phyloP scores from a whole-genome alignment of 768 basidiomycete genomes.

The Pisolithus tinctorius region DNA sequence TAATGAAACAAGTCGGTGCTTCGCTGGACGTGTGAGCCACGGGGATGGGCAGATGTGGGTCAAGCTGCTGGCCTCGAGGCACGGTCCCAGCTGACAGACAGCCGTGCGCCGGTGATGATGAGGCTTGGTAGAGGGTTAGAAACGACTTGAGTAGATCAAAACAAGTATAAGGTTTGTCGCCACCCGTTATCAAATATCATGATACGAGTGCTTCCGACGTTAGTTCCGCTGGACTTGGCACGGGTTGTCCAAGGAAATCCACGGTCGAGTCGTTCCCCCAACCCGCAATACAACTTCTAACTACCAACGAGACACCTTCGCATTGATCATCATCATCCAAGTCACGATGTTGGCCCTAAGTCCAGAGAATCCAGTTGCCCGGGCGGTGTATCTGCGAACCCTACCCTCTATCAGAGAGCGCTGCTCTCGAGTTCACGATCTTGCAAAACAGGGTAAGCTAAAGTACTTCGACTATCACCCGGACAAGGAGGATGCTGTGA shows the following conservation, averaged over 20 bases:
- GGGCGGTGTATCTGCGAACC: conserved; percentile 68
- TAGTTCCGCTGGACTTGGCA: no score
- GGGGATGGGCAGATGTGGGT: neutral
- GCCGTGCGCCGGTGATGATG: neutral
- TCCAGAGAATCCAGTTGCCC: conserved; percentile 9
- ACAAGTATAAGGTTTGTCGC: no score
- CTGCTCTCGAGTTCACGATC: conserved; percentile 69
- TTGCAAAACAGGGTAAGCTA: conserved; percentile 68
- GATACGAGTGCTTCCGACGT: no score
- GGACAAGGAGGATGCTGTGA: conserved; percentile 62
- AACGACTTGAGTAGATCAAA: neutral
- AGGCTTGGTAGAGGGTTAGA: conserved; percentile 1
- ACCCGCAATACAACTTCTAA: neutral
- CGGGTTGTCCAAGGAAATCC: no score
- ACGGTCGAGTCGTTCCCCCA: no score
- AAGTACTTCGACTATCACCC: conserved; percentile 85
- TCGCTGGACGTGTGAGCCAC: neutral
- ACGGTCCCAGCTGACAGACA: neutral
- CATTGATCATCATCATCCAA: neutral
- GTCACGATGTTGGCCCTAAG: conserved; percentile 2
- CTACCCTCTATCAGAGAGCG: conserved; percentile 87
- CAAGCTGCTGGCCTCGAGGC: neutral
- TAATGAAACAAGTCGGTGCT: neutral
- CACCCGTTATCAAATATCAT: no score
- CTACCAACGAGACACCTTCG: neutral